phyloP scores from a whole-genome alignment of 176 grass and related monocot species.

The Juncus effusus region DNA sequence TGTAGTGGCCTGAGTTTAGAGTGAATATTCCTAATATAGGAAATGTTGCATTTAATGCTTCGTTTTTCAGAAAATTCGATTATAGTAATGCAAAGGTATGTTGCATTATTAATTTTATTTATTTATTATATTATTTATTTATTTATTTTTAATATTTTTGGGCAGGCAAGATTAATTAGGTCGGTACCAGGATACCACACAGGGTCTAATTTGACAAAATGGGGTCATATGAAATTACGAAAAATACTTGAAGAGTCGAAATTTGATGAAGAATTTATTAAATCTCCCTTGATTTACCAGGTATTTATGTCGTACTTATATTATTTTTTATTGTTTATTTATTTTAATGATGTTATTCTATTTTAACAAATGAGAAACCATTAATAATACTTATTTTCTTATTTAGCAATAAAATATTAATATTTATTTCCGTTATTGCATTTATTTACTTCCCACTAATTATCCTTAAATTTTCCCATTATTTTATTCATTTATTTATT shows the following conservation, averaged over 20 bases:
- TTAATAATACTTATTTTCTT: no score
- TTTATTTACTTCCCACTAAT: no score
- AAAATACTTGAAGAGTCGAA: slow-evolving; percentile 60
- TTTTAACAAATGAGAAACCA: no score
- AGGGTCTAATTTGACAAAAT: slow-evolving; percentile 65
- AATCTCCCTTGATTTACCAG: slow-evolving; percentile 93
- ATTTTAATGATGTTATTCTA: no score
- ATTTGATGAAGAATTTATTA: slow-evolving; percentile 77
- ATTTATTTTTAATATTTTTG: slow-evolving; percentile 6
- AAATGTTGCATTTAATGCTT: slow-evolving; percentile 72
- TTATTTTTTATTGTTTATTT: no score
- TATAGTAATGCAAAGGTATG: slow-evolving; percentile 81
- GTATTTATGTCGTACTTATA: not conserved
- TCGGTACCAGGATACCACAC: slow-evolving; percentile 92
- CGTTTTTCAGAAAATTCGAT: slow-evolving; percentile 88
- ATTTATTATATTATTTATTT: slow-evolving; percentile 13
- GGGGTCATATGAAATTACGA: slow-evolving; percentile 95
- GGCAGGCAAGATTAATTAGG: slow-evolving; percentile 77
- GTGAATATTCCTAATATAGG: slow-evolving; percentile 58
- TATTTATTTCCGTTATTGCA: no score
- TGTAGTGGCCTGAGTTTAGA: slow-evolving; percentile 87
- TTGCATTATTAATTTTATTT: slow-evolving; percentile 18
- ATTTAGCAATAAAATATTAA: no score
- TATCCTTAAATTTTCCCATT: no score
- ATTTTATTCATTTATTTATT: no score